Evolutionary conservation across 2,329 filamentous ascomycete species (phyloP), one percentile per base, ranked within the genome.

Genomic region (Xylariaceae sp.): DNA sequence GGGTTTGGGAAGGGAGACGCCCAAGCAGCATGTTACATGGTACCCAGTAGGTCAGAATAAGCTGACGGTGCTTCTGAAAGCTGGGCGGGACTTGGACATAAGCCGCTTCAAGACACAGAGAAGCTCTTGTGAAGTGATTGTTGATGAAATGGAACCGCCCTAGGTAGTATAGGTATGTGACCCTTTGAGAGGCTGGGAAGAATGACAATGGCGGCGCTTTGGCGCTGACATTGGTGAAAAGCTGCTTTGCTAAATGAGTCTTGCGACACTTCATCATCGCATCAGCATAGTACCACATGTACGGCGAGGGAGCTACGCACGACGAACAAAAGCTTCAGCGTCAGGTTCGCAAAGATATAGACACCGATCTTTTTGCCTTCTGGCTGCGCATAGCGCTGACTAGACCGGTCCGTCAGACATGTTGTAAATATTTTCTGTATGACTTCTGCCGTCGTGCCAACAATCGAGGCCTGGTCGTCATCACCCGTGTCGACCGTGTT

Each of bases 151-250:
- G 84, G 72, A 92, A 96, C 54, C 91, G 86, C 16, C 92, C 92
- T 5, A 97, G 85, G 68, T 96, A 96, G 74, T 96, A 96, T 13
- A 97, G 84, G 64, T 92, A 97, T 3, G 91, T 95, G 47, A 96
- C 90, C 46, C 91, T 84, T 68, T 97, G 89, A 5, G 87, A 81
- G 19, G 89, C 89, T 2, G 92, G 90, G 66, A 95, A 97, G 48
- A 89, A 81, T 1, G 81, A 79, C 12, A 97, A 74, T 0, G 90
- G 89, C 1, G 91, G 91, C 0, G 89, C 92, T 60, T 89, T 87
- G 53, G 88, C 85, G 47, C 85, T 86, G 59, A 96, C 92, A 67
- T 94, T 95, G 61, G 85, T 86, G 67, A 96, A 94, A 64, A 96
- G 88, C 69, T 92, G 90, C 60, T 89, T 88, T 15, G 89, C 91